Base-by-base conservation (phyloP, 2,329 filamentous ascomycete species). In the Scortechinia acanthostroma region DNA sequence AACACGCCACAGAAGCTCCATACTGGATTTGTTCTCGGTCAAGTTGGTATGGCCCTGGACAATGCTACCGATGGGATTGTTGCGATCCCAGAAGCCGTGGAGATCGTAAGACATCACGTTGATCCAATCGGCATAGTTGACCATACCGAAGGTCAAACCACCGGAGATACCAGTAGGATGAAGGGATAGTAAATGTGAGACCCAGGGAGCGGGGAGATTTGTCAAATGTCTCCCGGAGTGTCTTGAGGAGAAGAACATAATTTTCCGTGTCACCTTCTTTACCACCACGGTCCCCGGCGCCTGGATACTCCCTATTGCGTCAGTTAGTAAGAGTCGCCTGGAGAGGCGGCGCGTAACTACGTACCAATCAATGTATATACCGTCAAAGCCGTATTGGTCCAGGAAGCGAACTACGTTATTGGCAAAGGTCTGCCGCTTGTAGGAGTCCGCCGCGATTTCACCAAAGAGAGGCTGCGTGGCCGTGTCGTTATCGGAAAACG, bases 201-300 rank as follows among this genome's bases (percentile, higher is more conserved):
- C 21, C 22, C 53, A 55, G 45, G 56, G 51, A 13, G 45, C 21
- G 0, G 52, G 55, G 42, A 55, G 52, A 25, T 16, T 22, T 3
- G 43, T 42, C 51, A 21, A 45, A 46, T 33, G 47, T 54, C 44
- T 45, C 16, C n/a, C 42, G 44, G 21, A 45, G 47, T 37, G 47
- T 54, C 44, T 45, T 17, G 17, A 43, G 44, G 14, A 51, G 42
- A 6, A 28, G 21, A 5, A 44, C 45, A 57, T 55, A 65, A 0
- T 48, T 50, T 40, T 64, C 61, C 25, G 57, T 63, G 46, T 65
- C 64, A 0, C 57, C 62, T 15, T 42, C n/a, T 19, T 42, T 21
- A 5, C 43, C 43, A 14, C 43, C 43, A 19, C 43, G 22, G 37
- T 45, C 43, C 40, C 17, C 20, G n/a, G 43, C 43, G 5, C 43